Conservation (phyloP, 495 filamentous ascomycete genomes). For the Penicillium ochrochloron region DNA sequence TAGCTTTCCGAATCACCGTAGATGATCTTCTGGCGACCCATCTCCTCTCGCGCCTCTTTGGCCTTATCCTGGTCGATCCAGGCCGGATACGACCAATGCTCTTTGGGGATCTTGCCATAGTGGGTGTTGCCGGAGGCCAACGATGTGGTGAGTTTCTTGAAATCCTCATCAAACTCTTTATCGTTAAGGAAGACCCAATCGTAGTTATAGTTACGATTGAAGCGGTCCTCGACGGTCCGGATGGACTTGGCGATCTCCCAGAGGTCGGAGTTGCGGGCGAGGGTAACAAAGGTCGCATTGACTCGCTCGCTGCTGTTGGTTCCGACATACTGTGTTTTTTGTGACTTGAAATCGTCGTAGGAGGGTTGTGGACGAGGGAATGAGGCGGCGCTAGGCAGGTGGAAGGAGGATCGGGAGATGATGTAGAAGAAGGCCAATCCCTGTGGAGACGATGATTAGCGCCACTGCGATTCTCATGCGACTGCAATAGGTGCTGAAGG, state of each 20-base stretch:
- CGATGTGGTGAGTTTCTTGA: constrained; percentile 87
- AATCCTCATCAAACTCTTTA: constrained; percentile 85
- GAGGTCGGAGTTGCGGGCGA: constrained; percentile 88
- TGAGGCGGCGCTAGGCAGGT: constrained; percentile 40
- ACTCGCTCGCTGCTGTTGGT: constrained; percentile 66
- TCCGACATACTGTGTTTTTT: constrained; percentile 45
- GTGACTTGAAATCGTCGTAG: constrained; percentile 37
- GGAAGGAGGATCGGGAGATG: constrained; percentile 72
- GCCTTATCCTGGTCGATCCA: constrained; percentile 89
- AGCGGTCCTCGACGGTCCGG: constrained; percentile 93
- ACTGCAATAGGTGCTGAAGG: background rate
- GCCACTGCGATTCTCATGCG: constrained; percentile 2
- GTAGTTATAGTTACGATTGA: constrained; percentile 95
- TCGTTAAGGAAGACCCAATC: constrained; percentile 99
- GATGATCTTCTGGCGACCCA: constrained; percentile 84
- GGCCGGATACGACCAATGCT: constrained; percentile 89
- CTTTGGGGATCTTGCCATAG: constrained; percentile 82
- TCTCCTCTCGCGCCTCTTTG: constrained; percentile 77
- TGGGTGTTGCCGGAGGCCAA: constrained; percentile 88
- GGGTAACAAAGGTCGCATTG: constrained; percentile 96
- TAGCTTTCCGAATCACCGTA: constrained; percentile 94
- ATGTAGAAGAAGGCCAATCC: constrained; percentile 77
- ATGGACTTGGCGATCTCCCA: constrained; percentile 98
- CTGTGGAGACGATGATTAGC: constrained; percentile 42
- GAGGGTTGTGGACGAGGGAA: constrained; percentile 27